Evolutionary conservation across 108 stramenopile species (phyloP), one percentile per base, ranked within the genome.

Genomic region (Cyclostephanos invisitatus): DNA sequence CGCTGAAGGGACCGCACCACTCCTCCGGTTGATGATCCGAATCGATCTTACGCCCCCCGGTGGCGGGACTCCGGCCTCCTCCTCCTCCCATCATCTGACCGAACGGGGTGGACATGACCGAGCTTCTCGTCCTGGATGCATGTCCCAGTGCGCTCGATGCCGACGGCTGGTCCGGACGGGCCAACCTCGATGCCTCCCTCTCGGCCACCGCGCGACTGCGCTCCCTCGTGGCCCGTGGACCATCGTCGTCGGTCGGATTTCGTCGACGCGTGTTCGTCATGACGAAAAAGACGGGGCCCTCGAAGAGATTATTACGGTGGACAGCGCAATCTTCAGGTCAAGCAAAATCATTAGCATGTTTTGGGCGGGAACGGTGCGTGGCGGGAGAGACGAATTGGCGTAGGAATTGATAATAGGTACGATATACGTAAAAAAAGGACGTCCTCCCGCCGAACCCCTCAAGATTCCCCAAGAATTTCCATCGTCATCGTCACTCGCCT

Each of bases 1-100:
- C 87, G 44, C 82, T 85, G 61, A 91, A 94, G 3, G 92, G 92
- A 21, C 92, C 92, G 54, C 90, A 91, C 92, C 92, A 94, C 32
- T 83, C 85, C 48, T 87, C 82, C 29, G n/a, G n/a, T 32, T 60
- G 49, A 35, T 49, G 59, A 18, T 15, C 64, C 17, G 54, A 11
- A 49, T 21, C 42, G 28, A 40, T 67, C 15, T 63, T 80, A 59
- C 67, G 67, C 35, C 69, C 74, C n/a, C n/a, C n/a, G n/a, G n/a
- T n/a, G 35, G 36, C 15, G 49, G 54, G 21, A 28, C 47, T 65
- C 35, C 36, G 47, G 22, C 67, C 71, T n/a, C n/a, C n/a, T n/a
- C n/a, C n/a, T n/a, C n/a, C n/a, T 15, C 51, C 44, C 37, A 77
- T 37, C 68, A 85, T 66, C 24, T 78, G 44, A 3, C 92, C 92